Conservation (phyloP, 306 rosid genomes). For the Cicer bijugum region DNA sequence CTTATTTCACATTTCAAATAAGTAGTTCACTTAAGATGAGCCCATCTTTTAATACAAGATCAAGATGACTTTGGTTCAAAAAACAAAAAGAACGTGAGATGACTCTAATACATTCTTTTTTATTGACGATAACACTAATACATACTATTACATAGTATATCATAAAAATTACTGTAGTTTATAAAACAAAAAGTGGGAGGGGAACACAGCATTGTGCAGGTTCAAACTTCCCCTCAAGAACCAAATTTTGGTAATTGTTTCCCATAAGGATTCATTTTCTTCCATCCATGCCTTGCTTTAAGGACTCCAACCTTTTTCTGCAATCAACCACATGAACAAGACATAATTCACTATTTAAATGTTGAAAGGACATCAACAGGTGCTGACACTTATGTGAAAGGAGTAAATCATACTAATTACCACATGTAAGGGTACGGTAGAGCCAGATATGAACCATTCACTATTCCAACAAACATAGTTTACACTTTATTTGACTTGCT, state of each 20-base stretch:
- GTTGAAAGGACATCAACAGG: background rate
- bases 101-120: too few relatives aligned
- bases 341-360: background rate
- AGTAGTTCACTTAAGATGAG: too few relatives aligned
- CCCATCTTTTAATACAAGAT: too few relatives aligned
- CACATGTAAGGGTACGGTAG: background rate
- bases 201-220: constrained; percentile 1
- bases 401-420: too few relatives aligned
- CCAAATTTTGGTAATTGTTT: constrained; percentile 50
- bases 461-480: constrained; percentile 19
- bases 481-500: background rate
- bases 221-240: constrained; percentile 30
- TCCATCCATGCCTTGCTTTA: constrained; percentile 74
- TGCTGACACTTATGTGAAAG: background rate
- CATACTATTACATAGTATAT: too few relatives aligned
- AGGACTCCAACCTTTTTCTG: constrained; percentile 78
- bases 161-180: background rate
- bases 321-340: constrained; percentile 16
- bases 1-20: too few relatives aligned
- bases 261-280: constrained; percentile 44
- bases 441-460: constrained; percentile 24
- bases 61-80: too few relatives aligned
- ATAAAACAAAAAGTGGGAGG: background rate
- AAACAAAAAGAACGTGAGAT: too few relatives aligned
- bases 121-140: too few relatives aligned